Evolutionary conservation across 768 basidiomycete genomes (phyloP), one percentile per base, ranked within the genome.

Genomic region (Rhizopogon roseolus): DNA sequence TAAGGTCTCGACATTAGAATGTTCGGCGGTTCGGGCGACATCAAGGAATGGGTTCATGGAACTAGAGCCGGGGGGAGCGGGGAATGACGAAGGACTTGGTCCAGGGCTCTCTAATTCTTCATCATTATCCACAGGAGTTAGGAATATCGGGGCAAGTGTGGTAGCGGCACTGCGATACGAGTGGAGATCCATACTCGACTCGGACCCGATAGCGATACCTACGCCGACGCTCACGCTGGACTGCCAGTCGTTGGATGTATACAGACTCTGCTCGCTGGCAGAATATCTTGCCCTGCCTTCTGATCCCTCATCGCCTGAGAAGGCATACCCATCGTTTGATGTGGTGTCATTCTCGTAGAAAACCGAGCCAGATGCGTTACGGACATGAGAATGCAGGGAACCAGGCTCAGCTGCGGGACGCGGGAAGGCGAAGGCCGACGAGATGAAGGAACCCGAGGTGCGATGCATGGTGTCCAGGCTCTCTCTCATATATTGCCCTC

Each of bases 1-100:
- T n/a, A 25, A 41, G 28, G 36, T 22, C 36, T 9, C 13, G 4
- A 32, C 16, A 34, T 34, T 11, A 2, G 51, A 22, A 45, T 39
- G 13, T 9, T n/a, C 14, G 1, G 22, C 4, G 17, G 27, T 34
- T 36, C 37, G 36, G 28, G 17, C n/a, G 10, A 22, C 16, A 32
- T 53, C 43, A 9, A 41, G 2, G 55, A 56, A 56, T 2, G 51
- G 44, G 27, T 53, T 56, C 32, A 19, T 32, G 17, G 29, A 9
- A 29, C 7, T 7, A 29, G 34, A 49, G 29, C 13, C 13, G 13
- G 43, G 51, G n/a, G 43, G 43, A 25, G 27, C 3, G 2, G 50
- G 51, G 29, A 56, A 56, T 25, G 41, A 34, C 19, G 43, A 53
- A 38, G 43, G 55, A 39, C 50, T 53, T 40, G 50, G 55, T 16